phyloP scores from a whole-genome alignment of 495 filamentous ascomycete species.

The Tuber indicum region DNA sequence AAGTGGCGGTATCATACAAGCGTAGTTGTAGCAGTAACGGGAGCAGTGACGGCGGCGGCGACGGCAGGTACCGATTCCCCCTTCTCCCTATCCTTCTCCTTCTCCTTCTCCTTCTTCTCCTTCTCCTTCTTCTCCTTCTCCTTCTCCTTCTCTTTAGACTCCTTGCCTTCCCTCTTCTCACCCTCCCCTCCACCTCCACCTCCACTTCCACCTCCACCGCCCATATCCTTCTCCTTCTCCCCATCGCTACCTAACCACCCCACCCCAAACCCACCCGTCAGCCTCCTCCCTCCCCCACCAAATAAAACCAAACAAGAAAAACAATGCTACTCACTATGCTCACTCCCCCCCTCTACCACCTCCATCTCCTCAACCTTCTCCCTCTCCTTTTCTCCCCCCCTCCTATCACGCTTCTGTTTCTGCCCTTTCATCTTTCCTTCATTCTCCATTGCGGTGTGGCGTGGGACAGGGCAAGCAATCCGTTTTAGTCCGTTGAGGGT shows the following conservation, averaged over 20 bases:
- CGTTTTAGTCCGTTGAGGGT: not conserved
- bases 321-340: not conserved
- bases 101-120: not conserved
- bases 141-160: not conserved
- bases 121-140: not conserved
- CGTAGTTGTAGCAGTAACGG: not conserved
- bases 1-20: constrained; percentile 1
- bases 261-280: not conserved
- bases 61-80: not conserved
- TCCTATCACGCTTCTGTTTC: not conserved
- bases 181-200: not conserved
- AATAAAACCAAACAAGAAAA: not conserved
- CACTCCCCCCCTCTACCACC: not conserved
- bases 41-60: not conserved
- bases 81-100: not conserved
- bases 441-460: not conserved
- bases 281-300: not conserved
- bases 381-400: not conserved
- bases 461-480: not conserved
- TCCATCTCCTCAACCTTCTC: not conserved
- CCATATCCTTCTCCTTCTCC: not conserved
- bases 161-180: not conserved
- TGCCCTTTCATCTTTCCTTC: not conserved
- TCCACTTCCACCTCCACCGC: not conserved
- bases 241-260: not conserved